Base-by-base conservation (phyloP, 1,284 basidiomycete genomes). In the Irpex sp. region DNA sequence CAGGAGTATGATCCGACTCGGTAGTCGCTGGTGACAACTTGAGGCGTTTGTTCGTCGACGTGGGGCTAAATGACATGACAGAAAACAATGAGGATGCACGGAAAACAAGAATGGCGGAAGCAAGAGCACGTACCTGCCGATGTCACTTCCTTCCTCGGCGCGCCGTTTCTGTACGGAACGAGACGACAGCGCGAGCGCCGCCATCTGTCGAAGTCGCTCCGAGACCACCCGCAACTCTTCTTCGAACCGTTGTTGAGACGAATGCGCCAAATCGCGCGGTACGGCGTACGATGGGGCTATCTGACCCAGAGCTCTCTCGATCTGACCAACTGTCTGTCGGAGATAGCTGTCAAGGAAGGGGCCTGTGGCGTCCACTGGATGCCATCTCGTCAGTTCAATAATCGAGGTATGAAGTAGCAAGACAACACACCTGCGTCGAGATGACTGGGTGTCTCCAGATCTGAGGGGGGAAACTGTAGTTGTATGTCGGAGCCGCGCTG, bases 351-450 rank as follows among this genome's bases (percentile, higher is more conserved):
- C 81, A 9, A 84, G 66, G 69, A 87, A 86, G 5, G 78, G 76
- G 19, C 75, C 75, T 5, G 79, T 75, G 3, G 86, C 84, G 66
- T 88, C 87, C 35, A 81, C 85, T 87, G 63, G n/a, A 8, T 15
- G 19, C 1, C 6, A 19, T 46, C 11, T 26, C 61, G 3, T 17
- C 6, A 64, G 39, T 39, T 39, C 37, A 4, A 15, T 8, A 39
- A 39, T 39, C 60, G 63, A 63, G 36, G 59, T 13, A 57, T 39
- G 37, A 21, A 36, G 33, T 1, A 13, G 21, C 21, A 46, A 57
- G 21, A 13, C 62, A 17, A 65, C 76, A 37, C 53, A 84, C 86
- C 83, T 77, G 81, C 78, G 21, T 79, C 80, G 53, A 85, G 79
- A 57, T 78, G 75, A 37, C 75, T 74, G 64, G 87, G 82, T 0